phyloP scores from a whole-genome alignment of 2,329 filamentous ascomycete genomes.

The Hymenoscyphus fructigenus region DNA sequence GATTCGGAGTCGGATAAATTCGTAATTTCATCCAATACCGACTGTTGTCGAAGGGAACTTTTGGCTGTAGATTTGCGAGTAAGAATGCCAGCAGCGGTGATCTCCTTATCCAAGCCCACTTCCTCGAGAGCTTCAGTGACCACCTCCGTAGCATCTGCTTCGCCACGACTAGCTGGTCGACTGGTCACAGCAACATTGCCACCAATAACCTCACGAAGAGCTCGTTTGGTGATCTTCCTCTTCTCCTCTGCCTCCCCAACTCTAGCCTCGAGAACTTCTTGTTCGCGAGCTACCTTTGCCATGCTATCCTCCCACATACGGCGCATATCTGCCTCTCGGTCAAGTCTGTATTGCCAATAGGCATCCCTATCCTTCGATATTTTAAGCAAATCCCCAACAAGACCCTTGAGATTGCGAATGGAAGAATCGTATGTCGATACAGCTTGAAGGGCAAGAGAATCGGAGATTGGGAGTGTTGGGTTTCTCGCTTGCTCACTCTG shows the following conservation, averaged over 20 bases:
- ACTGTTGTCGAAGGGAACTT: constrained; percentile 56
- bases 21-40: constrained; percentile 67
- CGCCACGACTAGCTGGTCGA: constrained; percentile 29
- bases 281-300: constrained; percentile 92
- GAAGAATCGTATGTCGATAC: constrained; percentile 85
- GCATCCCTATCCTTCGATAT: constrained; percentile 93
- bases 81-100: constrained; percentile 24
- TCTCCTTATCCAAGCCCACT: constrained; percentile 40
- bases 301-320: constrained; percentile 99
- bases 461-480: constrained; percentile 70
- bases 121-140: constrained; percentile 39
- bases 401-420: constrained; percentile 79
- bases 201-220: constrained; percentile 81
- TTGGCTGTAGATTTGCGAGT: constrained; percentile 44
- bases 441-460: constrained; percentile 74
- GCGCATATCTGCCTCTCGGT: constrained; percentile 86
- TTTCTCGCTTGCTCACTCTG: constrained; percentile 68
- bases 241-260: constrained; percentile 90
- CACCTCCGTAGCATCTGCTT: constrained; percentile 24
- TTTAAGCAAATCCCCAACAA: constrained; percentile 82
- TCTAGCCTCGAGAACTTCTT: constrained; percentile 83
- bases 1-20: constrained; percentile 74
- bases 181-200: constrained; percentile 51
- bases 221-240: constrained; percentile 83
- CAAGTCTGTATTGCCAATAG: constrained; percentile 94